phyloP scores from a whole-genome alignment of 805 yeast genomes.

The Candida tammaniensis region DNA sequence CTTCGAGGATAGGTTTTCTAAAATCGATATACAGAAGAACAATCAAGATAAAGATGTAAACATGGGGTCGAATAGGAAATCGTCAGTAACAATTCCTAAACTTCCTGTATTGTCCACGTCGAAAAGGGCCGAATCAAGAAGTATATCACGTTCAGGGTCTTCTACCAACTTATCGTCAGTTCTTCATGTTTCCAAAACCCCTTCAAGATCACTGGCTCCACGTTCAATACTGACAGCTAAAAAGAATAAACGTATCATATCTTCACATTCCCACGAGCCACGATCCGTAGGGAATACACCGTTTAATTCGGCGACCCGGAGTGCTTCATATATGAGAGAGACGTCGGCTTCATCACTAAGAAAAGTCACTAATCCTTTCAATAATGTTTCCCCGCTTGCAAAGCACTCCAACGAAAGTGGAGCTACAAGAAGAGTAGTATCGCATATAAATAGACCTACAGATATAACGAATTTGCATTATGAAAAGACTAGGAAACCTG shows the following conservation, averaged over 20 bases:
- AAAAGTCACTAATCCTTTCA: slow-evolving; percentile 17
- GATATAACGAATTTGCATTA: slow-evolving; percentile 21
- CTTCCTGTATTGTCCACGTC: slow-evolving; percentile 14
- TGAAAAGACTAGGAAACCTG: slow-evolving; percentile 1
- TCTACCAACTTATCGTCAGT: slow-evolving; percentile 4
- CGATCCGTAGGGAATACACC: slow-evolving; percentile 10
- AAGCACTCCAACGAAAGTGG: not conserved
- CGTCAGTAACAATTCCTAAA: slow-evolving; percentile 8
- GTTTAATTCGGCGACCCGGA: not conserved
- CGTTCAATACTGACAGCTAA: slow-evolving; percentile 7
- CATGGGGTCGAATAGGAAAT: too few species aligned
- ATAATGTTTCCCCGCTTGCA: slow-evolving; percentile 5
- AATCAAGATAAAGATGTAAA: not conserved
- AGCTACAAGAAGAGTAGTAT: slow-evolving; percentile 4
- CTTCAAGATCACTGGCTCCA: slow-evolving; percentile 5
- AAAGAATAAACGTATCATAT: not conserved
- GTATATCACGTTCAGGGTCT: slow-evolving; percentile 9
- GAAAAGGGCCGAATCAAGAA: slow-evolving; percentile 14
- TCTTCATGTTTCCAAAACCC: slow-evolving; percentile 11
- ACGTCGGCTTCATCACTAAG: slow-evolving; percentile 38
- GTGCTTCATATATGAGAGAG: slow-evolving; percentile 39
- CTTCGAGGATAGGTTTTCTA: slow-evolving; percentile 13
- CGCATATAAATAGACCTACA: slow-evolving; percentile 12
- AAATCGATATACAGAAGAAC: slow-evolving; percentile 8
- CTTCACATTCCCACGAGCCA: slow-evolving; percentile 5